Percentiles rank a stretch among this genome's conserved stretches.
Conservation (phyloP, 2,329 filamentous ascomycete species). For the Reticulascus tulasneorum region DNA sequence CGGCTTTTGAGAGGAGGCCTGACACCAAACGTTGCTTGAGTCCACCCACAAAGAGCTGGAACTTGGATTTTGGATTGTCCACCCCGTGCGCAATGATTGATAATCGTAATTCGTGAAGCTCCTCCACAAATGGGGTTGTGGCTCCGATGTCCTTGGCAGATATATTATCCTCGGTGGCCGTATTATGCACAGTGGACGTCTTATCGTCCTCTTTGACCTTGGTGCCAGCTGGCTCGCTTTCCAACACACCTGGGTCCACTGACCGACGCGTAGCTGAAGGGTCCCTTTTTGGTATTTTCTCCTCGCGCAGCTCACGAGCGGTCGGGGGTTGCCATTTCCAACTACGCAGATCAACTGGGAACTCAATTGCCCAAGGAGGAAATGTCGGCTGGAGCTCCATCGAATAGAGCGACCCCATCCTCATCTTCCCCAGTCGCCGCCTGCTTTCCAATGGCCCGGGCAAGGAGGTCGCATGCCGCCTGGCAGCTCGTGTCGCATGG, state of each 20-base stretch:
- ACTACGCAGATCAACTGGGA: slow-evolving; percentile 38
- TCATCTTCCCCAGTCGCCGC: slow-evolving; percentile 48
- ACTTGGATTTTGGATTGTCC: too few species aligned
- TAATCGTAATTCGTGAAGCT: too few species aligned
- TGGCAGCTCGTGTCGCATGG: slow-evolving; percentile 19
- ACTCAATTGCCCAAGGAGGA: slow-evolving; percentile 43
- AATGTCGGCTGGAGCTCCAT: slow-evolving; percentile 33
- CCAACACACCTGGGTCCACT: not conserved
- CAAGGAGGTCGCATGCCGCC: slow-evolving; percentile 33
- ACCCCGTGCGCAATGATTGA: too few species aligned
- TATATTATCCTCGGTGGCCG: not conserved
- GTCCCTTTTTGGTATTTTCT: slow-evolving; percentile 12
- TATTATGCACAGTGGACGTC: too few species aligned
- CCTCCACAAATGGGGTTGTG: too few species aligned
- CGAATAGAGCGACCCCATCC: slow-evolving; percentile 46
- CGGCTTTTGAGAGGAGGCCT: too few species aligned
- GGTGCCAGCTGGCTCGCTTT: too few species aligned
- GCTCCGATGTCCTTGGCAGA: too few species aligned
- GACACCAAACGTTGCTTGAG: too few species aligned
- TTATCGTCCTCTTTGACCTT: too few species aligned
- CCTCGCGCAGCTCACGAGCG: slow-evolving; percentile 20
- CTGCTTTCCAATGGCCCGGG: slow-evolving; percentile 54
- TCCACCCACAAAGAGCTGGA: too few species aligned
- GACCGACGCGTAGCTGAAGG: not conserved
- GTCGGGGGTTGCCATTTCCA: slow-evolving; percentile 52